phyloP scores from a whole-genome alignment of 192 early-diverging fungal genomes.

The Backusella tarrabulga region DNA sequence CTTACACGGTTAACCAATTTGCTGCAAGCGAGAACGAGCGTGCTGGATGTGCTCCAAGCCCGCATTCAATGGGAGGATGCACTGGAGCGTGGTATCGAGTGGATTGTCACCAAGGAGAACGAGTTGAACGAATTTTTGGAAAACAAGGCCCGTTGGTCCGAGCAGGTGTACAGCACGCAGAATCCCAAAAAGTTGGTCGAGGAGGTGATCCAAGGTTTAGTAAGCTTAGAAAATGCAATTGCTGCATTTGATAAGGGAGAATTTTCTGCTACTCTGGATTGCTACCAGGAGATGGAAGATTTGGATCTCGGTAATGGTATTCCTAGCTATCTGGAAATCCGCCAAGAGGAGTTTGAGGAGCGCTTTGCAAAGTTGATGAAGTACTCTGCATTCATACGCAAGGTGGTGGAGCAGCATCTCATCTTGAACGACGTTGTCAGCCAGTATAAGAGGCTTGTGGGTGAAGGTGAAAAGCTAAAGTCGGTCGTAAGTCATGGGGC shows the following conservation, averaged over 20 bases:
- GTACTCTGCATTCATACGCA: conserved; percentile 28
- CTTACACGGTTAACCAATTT: conserved; percentile 36
- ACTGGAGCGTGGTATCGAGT: conserved; percentile 17
- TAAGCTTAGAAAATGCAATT: conserved; percentile 27
- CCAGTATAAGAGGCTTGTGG: conserved; percentile 16
- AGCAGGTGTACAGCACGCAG: not conserved
- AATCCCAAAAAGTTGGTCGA: conserved; percentile 16
- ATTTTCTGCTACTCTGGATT: conserved; percentile 24
- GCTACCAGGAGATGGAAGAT: conserved; percentile 42
- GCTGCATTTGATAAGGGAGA: conserved; percentile 31
- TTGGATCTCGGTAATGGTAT: conserved; percentile 7
- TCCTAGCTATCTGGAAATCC: conserved; percentile 32
- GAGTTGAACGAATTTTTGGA: conserved; percentile 26
- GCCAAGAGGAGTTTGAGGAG: conserved; percentile 38
- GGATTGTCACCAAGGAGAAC: conserved; percentile 19
- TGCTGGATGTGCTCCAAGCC: conserved; percentile 21
- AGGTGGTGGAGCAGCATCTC: conserved; percentile 40
- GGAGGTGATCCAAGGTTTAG: conserved; percentile 19
- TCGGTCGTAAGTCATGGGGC: not conserved
- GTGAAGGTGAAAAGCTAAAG: conserved; percentile 27
- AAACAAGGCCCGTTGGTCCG: conserved; percentile 23
- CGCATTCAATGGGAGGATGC: conserved; percentile 43
- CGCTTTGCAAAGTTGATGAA: conserved; percentile 30
- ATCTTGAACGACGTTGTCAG: conserved; percentile 31
- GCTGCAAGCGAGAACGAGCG: conserved; percentile 24